A percentile compares a stretch with the other conserved stretches of the same genome.
Conservation (phyloP, 2,329 filamentous ascomycete genomes). For the Alternaria atra region DNA sequence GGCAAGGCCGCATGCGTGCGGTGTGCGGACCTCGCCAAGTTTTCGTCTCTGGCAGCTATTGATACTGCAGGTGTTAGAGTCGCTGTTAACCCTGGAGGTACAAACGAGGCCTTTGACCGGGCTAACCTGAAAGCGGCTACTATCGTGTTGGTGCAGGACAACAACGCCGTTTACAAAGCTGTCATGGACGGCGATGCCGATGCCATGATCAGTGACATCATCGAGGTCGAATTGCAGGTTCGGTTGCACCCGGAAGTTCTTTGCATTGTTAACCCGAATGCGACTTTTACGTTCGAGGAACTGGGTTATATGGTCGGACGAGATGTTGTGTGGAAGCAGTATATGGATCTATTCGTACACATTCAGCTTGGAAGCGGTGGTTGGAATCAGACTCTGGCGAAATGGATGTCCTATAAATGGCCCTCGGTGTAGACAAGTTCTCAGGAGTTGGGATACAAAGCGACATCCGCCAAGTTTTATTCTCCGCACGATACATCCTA, state of each 20-base stretch:
- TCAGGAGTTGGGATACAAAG: neutral
- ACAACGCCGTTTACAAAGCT: constrained; percentile 21
- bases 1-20: constrained; percentile 25
- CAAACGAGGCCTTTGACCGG: constrained; percentile 24
- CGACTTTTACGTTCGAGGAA: constrained; percentile 24
- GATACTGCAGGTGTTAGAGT: constrained; percentile 21
- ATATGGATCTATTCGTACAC: constrained; percentile 21
- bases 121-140: constrained; percentile 18
- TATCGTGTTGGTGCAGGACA: constrained; percentile 20
- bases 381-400: constrained; percentile 25
- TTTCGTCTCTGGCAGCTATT: constrained; percentile 20
- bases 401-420: constrained; percentile 27
- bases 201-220: constrained; percentile 23
- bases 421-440: constrained; percentile 14
- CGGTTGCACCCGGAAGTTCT: constrained; percentile 16
- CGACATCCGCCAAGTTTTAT: too few species aligned
- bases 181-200: constrained; percentile 23
- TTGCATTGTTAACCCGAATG: constrained; percentile 17
- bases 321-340: constrained; percentile 24
- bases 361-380: constrained; percentile 17
- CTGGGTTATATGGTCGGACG: constrained; percentile 18
- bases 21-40: constrained; percentile 11
- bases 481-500: too few species aligned
- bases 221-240: constrained; percentile 25
- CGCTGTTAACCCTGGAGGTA: constrained; percentile 21